phyloP scores from a whole-genome alignment of 228 moss, liverwort and hornwort species.

The Sphagnum fallax region DNA sequence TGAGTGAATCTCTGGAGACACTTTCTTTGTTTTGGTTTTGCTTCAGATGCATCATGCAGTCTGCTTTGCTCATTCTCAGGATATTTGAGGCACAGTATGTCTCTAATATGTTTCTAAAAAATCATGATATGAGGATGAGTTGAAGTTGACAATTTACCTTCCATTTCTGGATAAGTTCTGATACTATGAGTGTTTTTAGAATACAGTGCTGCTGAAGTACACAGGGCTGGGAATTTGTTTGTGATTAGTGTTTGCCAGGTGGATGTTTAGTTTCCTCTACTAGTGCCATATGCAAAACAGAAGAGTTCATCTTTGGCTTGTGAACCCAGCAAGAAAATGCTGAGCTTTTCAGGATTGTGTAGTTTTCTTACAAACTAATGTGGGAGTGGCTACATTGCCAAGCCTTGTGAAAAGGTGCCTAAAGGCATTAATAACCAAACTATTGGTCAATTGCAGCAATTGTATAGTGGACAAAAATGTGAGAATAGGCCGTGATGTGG shows the following conservation, averaged over 20 bases:
- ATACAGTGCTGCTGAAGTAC: no score
- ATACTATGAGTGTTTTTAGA: background rate
- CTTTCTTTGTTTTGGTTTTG: no score
- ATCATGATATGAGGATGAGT: background rate
- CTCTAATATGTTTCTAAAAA: no score
- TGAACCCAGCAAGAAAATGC: background rate
- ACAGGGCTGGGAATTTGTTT: no score
- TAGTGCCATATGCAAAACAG: background rate
- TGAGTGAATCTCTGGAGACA: no score
- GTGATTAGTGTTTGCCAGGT: no score
- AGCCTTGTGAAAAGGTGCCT: no score
- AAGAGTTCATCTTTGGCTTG: background rate
- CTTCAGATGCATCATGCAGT: background rate
- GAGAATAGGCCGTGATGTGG: slow-evolving; percentile 62
- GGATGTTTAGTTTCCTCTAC: no score
- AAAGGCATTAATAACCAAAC: background rate
- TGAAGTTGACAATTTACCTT: no score
- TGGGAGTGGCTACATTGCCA: background rate
- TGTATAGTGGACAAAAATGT: slow-evolving; percentile 79
- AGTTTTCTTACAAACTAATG: background rate
- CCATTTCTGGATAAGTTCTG: no score
- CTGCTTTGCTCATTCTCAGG: background rate
- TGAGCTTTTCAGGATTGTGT: background rate
- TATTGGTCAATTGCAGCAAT: slow-evolving; percentile 34
- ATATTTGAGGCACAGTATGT: background rate